Percentiles rank a stretch among this genome's conserved stretches.
phyloP scores from a whole-genome alignment of 495 filamentous ascomycete genomes.

The Daldinia childiae region DNA sequence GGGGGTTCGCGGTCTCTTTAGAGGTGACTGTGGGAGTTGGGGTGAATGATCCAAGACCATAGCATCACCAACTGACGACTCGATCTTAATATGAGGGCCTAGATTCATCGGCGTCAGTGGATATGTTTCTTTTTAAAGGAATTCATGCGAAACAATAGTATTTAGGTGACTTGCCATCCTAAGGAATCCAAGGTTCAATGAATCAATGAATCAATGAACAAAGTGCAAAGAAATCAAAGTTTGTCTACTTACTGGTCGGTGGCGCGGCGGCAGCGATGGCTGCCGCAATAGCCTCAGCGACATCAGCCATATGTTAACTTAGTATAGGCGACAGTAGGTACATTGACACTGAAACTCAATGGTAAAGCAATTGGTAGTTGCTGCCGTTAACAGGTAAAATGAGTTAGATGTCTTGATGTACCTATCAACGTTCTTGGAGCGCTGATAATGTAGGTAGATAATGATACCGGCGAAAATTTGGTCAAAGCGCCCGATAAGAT shows the following conservation, averaged over 20 bases:
- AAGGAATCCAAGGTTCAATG: neutral
- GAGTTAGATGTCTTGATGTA: constrained; percentile 22
- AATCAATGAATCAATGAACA: too few species aligned
- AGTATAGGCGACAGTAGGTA: constrained; percentile 25
- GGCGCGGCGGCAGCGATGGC: constrained; percentile 44
- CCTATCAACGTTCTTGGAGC: neutral
- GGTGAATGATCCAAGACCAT: constrained; percentile 41
- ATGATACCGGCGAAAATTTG: constrained; percentile 48
- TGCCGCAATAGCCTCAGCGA: constrained; percentile 47
- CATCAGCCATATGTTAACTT: constrained; percentile 44
- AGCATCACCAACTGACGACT: constrained; percentile 30
- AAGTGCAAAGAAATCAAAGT: constrained; percentile 3
- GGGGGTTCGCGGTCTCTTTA: constrained; percentile 51
- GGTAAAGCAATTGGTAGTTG: constrained; percentile 19
- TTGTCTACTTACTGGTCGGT: constrained; percentile 40
- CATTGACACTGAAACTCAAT: constrained; percentile 24
- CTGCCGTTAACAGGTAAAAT: constrained; percentile 3
- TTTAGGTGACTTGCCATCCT: neutral
- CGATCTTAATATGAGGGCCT: constrained; percentile 43
- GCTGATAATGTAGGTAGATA: constrained; percentile 17
- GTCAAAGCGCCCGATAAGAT: constrained; percentile 49
- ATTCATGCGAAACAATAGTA: neutral
- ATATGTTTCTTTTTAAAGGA: neutral
- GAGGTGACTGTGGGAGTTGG: constrained; percentile 34
- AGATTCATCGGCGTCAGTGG: constrained; percentile 23